phyloP scores from a whole-genome alignment of 768 basidiomycete genomes.

The Russula lepida region DNA sequence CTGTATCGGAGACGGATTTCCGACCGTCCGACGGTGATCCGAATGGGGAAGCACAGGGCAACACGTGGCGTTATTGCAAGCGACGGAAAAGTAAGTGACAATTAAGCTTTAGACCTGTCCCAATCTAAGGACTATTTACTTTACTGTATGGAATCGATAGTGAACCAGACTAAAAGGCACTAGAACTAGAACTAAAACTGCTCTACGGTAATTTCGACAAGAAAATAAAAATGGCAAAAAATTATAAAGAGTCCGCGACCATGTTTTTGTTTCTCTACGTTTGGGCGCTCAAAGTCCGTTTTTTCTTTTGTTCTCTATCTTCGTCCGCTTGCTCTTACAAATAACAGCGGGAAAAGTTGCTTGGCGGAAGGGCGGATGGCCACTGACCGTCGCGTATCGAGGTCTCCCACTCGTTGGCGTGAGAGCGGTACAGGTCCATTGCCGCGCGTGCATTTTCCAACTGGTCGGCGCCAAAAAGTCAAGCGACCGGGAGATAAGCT shows the following conservation, averaged over 20 bases:
- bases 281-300: neutral
- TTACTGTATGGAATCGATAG: neutral
- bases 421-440: conserved; percentile 46
- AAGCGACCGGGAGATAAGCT: conserved; percentile 4
- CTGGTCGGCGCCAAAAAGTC: conserved; percentile 31
- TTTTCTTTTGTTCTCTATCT: neutral
- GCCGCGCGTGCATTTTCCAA: conserved; percentile 66
- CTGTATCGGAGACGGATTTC: neutral
- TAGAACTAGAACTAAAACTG: neutral
- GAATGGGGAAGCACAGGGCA: neutral
- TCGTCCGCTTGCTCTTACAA: conserved; percentile 29
- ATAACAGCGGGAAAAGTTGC: conserved; percentile 75
- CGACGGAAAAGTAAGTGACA: conserved; percentile 1
- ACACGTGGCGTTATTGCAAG: neutral
- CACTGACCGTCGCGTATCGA: conserved; percentile 53
- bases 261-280: neutral
- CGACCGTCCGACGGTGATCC: neutral
- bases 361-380: conserved; percentile 70
- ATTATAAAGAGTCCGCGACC: neutral
- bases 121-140: neutral
- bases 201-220: conserved; percentile 1
- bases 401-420: conserved; percentile 57
- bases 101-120: conserved; percentile 19
- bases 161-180: conserved; percentile 3
- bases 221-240: neutral